Base-by-base conservation (phyloP, 805 yeast species). In the Millerozyma acaciae region DNA sequence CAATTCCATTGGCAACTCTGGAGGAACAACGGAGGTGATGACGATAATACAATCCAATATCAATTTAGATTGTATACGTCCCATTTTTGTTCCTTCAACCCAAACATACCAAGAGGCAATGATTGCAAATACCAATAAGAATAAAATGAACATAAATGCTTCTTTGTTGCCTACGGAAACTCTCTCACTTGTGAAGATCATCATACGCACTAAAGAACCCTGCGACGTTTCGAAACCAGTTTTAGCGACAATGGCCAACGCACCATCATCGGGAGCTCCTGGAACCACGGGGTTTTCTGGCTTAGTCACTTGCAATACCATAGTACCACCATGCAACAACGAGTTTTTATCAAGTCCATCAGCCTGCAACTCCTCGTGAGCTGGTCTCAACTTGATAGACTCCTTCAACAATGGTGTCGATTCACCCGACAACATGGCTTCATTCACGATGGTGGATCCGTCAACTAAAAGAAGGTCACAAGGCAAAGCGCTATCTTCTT, bases 141-240 rank as follows among this genome's bases (percentile, higher is more conserved):
- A 93, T 47, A 89, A 70, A 55, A 93, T 89, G 58, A 93, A 93
- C 63, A 83, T 81, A 53, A 93, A 77, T 0, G 97, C 93, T 65
- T 93, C 98, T 55, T 78, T 84, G 62, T 87, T 90, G 35, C 96
- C 97, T 35, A 89, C 97, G 35, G 95, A 85, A 43, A 93, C 93
- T 59, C 96, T 82, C 62, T 93, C 98, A 53, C 95, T 83, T 12
- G 96, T 86, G 63, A 84, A 93, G 50, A 93, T 86, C 98, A 90
- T 93, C 49, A 90, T 93, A 64, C 98, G 83, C 35, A 93, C 98
- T 38, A 93, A 75, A 34, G 95, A 84, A 51, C 98, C 98, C 67
- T 93, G 98, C 25, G 96, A 81, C 25, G 98, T 93, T 64, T 93
- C 98, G 53, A 93, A 93, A n/a, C 98, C 98, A 28, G 97, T 90